phyloP scores from a whole-genome alignment of 805 yeast species.

The Suhomyces xylopsoci region DNA sequence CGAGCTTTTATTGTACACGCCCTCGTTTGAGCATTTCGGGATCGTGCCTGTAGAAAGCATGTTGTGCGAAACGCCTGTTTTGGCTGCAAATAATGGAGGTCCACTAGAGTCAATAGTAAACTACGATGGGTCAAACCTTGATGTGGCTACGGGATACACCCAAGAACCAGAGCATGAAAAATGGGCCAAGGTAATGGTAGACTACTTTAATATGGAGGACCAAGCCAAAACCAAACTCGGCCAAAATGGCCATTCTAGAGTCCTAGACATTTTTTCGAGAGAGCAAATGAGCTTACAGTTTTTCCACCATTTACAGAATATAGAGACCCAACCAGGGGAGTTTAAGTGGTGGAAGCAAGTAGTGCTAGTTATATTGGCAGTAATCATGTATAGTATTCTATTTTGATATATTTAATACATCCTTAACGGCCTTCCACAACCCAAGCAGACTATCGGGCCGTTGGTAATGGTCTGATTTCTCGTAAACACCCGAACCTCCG shows the following conservation, averaged over 20 bases:
- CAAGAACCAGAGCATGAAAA: conserved; percentile 43
- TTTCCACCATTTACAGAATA: conserved; percentile 11
- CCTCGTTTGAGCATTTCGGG: conserved; percentile 92
- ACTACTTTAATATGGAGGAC: conserved; percentile 22
- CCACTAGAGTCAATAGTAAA: conserved; percentile 74
- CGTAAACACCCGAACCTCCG: conserved; percentile 8
- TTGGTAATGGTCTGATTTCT: not conserved
- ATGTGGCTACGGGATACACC: conserved; percentile 61
- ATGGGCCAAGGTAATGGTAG: conserved; percentile 55
- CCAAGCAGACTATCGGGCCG: conserved; percentile 2
- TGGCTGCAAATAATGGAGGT: conserved; percentile 89
- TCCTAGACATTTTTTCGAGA: conserved; percentile 40
- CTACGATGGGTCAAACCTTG: conserved; percentile 23
- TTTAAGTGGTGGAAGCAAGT: conserved; percentile 11
- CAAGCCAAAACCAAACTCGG: conserved; percentile 24
- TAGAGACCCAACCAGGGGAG: not conserved
- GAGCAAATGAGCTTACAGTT: conserved; percentile 42
- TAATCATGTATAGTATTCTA: not conserved
- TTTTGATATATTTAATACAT: conserved; percentile 18
- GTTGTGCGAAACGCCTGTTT: conserved; percentile 76
- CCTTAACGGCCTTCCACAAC: conserved; percentile 31
- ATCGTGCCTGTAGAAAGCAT: conserved; percentile 96
- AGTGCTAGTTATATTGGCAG: conserved; percentile 4
- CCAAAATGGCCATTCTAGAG: conserved; percentile 36
- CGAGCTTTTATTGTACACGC: conserved; percentile 76